Percentiles rank a stretch among this genome's conserved stretches.
phyloP scores from a whole-genome alignment of 2,329 filamentous ascomycete species.

The Diaporthe eres region DNA sequence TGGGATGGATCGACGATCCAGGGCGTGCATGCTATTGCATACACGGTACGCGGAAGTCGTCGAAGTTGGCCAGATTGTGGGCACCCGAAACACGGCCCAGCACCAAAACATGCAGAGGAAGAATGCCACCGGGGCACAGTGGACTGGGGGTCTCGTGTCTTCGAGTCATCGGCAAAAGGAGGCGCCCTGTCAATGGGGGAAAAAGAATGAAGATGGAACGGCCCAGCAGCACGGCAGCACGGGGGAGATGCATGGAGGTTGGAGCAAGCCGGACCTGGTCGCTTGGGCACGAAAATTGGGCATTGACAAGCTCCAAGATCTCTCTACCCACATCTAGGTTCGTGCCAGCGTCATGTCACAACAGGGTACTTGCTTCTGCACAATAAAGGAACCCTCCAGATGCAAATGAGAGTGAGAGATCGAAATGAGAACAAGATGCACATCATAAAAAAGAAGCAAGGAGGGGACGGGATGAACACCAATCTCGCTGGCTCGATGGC shows the following conservation, averaged over 20 bases:
- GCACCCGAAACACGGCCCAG: slow-evolving; percentile 32
- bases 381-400: slow-evolving; percentile 5
- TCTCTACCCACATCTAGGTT: slow-evolving; percentile 21
- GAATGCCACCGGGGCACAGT: background rate
- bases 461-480: slow-evolving; percentile 3
- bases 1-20: slow-evolving; percentile 29
- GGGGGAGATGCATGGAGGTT: background rate
- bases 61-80: slow-evolving; percentile 22
- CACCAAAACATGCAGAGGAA: slow-evolving; percentile 30
- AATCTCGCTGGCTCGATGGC: background rate
- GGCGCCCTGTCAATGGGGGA: slow-evolving; percentile 11
- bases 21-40: background rate
- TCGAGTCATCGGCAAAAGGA: slow-evolving; percentile 25
- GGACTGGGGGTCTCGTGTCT: slow-evolving; percentile 8
- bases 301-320: slow-evolving; percentile 1
- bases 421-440: slow-evolving; percentile 22
- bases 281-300: slow-evolving; percentile 29
- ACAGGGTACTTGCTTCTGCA: slow-evolving; percentile 18
- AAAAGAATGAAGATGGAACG: background rate
- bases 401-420: slow-evolving; percentile 18
- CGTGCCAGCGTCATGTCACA: background rate
- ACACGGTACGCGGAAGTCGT: background rate
- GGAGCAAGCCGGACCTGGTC: slow-evolving; percentile 22
- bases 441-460: slow-evolving; percentile 11
- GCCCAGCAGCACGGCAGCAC: background rate